phyloP scores from a whole-genome alignment of 345 rosid genomes.

The Ricinus communis region DNA sequence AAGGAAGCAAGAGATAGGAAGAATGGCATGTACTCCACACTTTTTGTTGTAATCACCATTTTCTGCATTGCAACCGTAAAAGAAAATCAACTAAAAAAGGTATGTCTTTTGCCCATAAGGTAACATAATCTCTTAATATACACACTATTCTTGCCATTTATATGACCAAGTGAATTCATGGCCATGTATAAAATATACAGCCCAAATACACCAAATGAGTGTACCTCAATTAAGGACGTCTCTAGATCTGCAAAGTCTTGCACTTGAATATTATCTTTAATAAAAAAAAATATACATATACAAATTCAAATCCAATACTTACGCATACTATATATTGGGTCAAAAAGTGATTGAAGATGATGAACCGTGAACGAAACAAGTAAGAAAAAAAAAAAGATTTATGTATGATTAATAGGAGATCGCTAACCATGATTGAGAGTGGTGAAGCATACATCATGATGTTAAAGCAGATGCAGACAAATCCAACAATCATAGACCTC shows the following conservation, averaged over 20 bases:
- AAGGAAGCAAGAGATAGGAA: conserved; percentile 66
- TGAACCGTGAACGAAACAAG: no score
- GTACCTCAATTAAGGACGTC: no score
- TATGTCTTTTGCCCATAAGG: neutral
- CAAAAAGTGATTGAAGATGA: no score
- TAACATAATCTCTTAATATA: neutral
- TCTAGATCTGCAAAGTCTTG: no score
- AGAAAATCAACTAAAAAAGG: neutral
- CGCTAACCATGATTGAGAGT: conserved; percentile 68
- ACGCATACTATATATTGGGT: no score
- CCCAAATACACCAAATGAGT: no score
- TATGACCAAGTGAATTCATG: neutral
- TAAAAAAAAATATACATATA: no score
- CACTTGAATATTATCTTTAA: no score
- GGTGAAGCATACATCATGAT: conserved; percentile 90
- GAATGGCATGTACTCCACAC: conserved; percentile 94
- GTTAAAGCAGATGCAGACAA: conserved; percentile 57
- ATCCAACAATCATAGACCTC: conserved; percentile 58
- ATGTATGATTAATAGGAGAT: neutral
- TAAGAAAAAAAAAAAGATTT: neutral
- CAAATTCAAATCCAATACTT: no score
- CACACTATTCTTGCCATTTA: neutral
- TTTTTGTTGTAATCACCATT: conserved; percentile 71
- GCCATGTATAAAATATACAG: no score
- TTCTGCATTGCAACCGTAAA: conserved; percentile 42